Evolutionary conservation across 441 rosid genomes (phyloP).

Genomic region (Erodium moschatum): DNA sequence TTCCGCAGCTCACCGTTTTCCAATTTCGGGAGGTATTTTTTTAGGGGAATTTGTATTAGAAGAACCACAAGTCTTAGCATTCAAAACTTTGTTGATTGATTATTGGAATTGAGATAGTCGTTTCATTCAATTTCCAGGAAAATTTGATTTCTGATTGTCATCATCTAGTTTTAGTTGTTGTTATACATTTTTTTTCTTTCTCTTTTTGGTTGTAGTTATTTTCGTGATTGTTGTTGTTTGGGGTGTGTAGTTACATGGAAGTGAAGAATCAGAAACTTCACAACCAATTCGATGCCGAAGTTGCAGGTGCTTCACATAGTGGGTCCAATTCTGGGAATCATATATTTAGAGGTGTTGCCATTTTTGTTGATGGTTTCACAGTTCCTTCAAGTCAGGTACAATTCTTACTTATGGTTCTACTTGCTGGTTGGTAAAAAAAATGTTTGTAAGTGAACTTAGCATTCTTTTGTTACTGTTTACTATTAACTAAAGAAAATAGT

Average conservation of each 20-base stretch:
- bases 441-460: not conserved
- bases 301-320: conserved; percentile 37
- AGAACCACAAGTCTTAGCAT: not conserved
- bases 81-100: not conserved
- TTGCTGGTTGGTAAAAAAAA: not conserved
- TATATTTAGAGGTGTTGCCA: conserved; percentile 67
- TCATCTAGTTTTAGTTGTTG: not conserved
- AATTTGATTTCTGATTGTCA: not conserved
- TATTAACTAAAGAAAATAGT: not conserved
- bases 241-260: conserved; percentile 55
- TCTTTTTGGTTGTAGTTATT: not conserved
- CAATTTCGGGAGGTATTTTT: conserved; percentile 60
- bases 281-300: conserved; percentile 55
- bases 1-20: conserved; percentile 65
- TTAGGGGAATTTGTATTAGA: not conserved
- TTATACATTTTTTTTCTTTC: not conserved
- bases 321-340: conserved; percentile 35
- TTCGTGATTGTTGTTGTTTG: conserved; percentile 10
- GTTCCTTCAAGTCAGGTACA: conserved; percentile 79
- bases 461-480: not conserved
- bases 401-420: conserved; percentile 1
- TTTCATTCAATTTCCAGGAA: not conserved
- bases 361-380: conserved; percentile 86
- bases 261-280: conserved; percentile 78
- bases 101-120: not conserved